Base-by-base conservation (phyloP, 805 yeast species). In the Candida tibetensis region DNA sequence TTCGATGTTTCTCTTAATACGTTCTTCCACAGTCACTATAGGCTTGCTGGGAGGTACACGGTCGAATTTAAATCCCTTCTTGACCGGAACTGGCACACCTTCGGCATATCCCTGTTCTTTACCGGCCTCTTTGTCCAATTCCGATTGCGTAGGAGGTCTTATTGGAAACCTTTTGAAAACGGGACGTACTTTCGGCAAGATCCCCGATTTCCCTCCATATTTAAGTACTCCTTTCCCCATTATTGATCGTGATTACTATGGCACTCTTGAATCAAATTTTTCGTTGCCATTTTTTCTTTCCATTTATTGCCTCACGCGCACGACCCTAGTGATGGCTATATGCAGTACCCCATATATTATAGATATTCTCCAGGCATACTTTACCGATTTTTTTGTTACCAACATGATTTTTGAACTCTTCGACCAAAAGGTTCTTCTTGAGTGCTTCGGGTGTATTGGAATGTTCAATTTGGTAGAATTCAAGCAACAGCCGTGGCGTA, bases 161-260 rank as follows among this genome's bases (percentile, higher is more conserved):
- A 72, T 69, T 4, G 89, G 86, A 39, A 77, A 76, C 14, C 57
- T 44, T 51, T 81, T 85, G 64, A 90, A 78, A 21, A 87, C 79
- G 28, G 81, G 77, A 52, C 95, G 81, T 7, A 86, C 81, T 39
- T 66, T 70, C 33, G 97, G 97, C 47, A 90, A 71, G 34, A 86
- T 71, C 57, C 97, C 97, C 34, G 91, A 82, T 61, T 84, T 83
- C 12, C 79, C 79, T 21, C 80, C 79, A 53, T 62, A 69, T 49
- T 68, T 75, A 32, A 74, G 52, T 17, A 69, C 66, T 37, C 77
- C 70, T 48, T 74, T 76, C 36, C 79, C 73, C 74, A 76, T 73
- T 22, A 14, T 8, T 19, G 17, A 13, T 17, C 19, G 16, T 1
- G 13, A 7, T n/a, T n/a, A n/a, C n/a, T 14, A 3, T 10, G 29